Evolutionary conservation across 2,329 filamentous ascomycete species (phyloP).

Genomic region (Cryphonectria carpinicola): DNA sequence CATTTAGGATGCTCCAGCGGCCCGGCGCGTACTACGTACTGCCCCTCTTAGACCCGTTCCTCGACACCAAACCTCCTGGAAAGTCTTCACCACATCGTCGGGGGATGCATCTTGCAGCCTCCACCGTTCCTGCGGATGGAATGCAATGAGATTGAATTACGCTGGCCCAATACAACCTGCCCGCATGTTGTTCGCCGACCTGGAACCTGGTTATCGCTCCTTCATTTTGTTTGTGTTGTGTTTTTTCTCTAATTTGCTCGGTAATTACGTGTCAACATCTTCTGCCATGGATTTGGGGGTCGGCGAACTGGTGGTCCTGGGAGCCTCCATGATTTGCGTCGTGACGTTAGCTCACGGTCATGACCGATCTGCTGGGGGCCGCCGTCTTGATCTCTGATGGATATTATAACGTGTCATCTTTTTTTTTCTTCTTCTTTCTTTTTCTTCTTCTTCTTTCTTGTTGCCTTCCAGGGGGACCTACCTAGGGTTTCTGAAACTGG

Average conservation of each 20-base stretch:
- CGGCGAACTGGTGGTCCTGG: background rate
- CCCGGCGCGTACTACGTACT: no score
- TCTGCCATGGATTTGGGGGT: background rate
- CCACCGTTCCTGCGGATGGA: background rate
- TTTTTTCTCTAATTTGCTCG: background rate
- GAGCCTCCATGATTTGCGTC: background rate
- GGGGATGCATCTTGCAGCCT: background rate
- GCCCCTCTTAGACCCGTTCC: background rate
- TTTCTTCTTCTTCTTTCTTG: background rate
- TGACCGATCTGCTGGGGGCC: background rate
- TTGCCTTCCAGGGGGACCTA: background rate
- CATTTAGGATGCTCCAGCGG: background rate
- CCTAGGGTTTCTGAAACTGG: conserved; percentile 5
- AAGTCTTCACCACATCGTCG: background rate
- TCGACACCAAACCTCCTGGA: background rate
- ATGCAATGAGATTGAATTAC: background rate
- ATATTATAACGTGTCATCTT: background rate
- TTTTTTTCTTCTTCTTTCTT: background rate
- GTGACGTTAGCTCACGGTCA: background rate
- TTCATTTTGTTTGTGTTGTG: no score
- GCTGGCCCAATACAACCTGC: background rate
- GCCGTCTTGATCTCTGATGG: background rate
- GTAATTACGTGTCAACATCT: background rate
- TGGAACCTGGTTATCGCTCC: background rate
- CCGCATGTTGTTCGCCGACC: background rate